These are phyloP conservation scores for Ophiocordyceps australis DNA, from an alignment of 2,329 filamentous ascomycete genomes.

Conservation along the genomic window DNA sequence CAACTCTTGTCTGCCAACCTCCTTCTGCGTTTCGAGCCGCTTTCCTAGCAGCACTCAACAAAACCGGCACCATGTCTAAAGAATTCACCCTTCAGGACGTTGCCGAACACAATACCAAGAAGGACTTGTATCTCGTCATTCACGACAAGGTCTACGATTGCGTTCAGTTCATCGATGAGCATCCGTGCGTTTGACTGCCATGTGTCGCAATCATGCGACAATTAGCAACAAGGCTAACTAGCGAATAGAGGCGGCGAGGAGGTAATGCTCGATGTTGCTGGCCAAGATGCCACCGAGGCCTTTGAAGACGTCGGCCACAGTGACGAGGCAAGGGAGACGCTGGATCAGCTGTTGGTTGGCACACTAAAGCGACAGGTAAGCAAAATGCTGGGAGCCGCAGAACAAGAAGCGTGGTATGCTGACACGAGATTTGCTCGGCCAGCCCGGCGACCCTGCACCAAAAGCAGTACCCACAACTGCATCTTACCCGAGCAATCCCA, in stretches of 20 bases:
- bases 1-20: too few relatives aligned
- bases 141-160: conserved; percentile 94
- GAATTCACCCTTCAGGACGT: conserved; percentile 66
- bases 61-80: conserved; percentile 16
- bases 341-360: conserved; percentile 59
- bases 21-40: too few relatives aligned
- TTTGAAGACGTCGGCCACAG: conserved; percentile 99
- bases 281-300: conserved; percentile 91
- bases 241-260: conserved; percentile 94
- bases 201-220: too few relatives aligned
- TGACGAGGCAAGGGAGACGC: conserved; percentile 91
- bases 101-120: conserved; percentile 77
- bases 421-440: conserved; percentile 1
- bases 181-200: conserved; percentile 48
- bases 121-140: conserved; percentile 79
- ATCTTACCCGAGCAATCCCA: conserved; percentile 27
- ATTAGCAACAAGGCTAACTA: too few relatives aligned
- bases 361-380: conserved; percentile 65
- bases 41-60: too few relatives aligned
- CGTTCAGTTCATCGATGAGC: conserved; percentile 86
- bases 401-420: not conserved
- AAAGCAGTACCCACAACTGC: conserved; percentile 34
- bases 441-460: conserved; percentile 66
- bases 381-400: conserved; percentile 2
- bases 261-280: conserved; percentile 87